Evolutionary conservation across 371 early-diverging fungal species (phyloP), one percentile per base, ranked within the genome.

Genomic region (Apophysomyces sp.): DNA sequence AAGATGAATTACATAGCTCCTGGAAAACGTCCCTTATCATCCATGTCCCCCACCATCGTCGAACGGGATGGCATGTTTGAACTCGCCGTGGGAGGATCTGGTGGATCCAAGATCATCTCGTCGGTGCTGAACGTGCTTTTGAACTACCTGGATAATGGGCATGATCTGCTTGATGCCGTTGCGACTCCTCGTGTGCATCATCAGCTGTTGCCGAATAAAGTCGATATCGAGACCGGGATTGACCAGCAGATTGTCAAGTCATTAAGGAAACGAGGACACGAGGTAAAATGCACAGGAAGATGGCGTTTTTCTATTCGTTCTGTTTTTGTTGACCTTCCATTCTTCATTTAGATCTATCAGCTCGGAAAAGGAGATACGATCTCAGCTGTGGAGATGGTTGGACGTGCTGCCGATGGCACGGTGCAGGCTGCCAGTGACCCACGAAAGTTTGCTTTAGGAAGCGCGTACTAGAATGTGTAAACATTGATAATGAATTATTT

Each of bases 21-120:
- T 7, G 75, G 84, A 15, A 99, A 99, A 69, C 84, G 98, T 31
- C 99, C 99, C 0, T 80, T 97, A 34, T 98, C 98, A 0, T 94
- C 96, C 0, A 86, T 90, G 28, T 86, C 91, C 0, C 99, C 99
- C 0, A 78, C 88, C 0, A 96, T 99, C 41, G 71, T 99, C 11
- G 92, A 92, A 61, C 69, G 76, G 4, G 80, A 92, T 57, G 82
- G 86, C 15, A 60, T 76, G 8, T 84, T 96, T 52, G 88, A 92
- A 69, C 68, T 92, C 55, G 87, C 92, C 1, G 60, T 92, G 11
- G 99, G 99, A 4, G 99, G 91, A 13, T 89, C 93, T 49, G 99
- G 99, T 16, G 99, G 99, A 13, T 90, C 94, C 44, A 76, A 91
- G 62, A 99, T 99, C 61, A 86, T 93, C 9, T 97, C 98, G 0